Base-by-base conservation (phyloP, 164 flowering plant genomes). In the Liriodendron chinense region DNA sequence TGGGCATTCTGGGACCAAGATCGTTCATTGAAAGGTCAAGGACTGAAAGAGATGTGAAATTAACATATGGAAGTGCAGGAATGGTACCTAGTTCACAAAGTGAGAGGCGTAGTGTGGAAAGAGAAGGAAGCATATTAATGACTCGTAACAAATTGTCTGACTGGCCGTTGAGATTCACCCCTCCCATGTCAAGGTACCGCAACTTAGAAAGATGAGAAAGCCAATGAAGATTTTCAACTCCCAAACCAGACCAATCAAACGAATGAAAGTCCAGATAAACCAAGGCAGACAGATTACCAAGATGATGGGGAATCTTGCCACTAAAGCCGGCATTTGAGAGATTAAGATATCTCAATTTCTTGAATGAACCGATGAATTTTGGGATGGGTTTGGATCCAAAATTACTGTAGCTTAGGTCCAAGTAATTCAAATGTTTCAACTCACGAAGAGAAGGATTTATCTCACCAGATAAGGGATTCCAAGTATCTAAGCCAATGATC, bases 231-330 rank as follows among this genome's bases (percentile, higher is more conserved):
- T 47, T 47, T 24, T 69, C 71, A 21, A 47, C 20, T 18, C 21
- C 47, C 10, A 43, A 18, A 9, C 21, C 56, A 69, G 71, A 56
- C 20, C 7, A 43, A 43, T 18, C 24, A 24, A n/a, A 47, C 1
- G 4, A 26, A 24, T 13, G 20, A 10, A 72, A 26, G 61, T 57
- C 21, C 6, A 72, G 48, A n/a, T 24, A 9, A 20, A 16, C 13
- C 43, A 74, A 24, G 16, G 23, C 65, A 6, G 76, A 64, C 34
- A 74, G 76, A 25, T 74, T 74, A 22, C 76, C 70, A 23, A 74
- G 70, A 14, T 24, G 34, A 9, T 65, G 25, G 3, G 70, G 70
- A 48, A 74, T 47, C 16, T 24, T 25, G 48, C 76, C 76, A 3
- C 14, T 21, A 8, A 74, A 74, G 1, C 57, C 43, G 8, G 70